Evolutionary conservation across 2,329 filamentous ascomycete species (phyloP).

Genomic region (Cladorrhinum sp.): DNA sequence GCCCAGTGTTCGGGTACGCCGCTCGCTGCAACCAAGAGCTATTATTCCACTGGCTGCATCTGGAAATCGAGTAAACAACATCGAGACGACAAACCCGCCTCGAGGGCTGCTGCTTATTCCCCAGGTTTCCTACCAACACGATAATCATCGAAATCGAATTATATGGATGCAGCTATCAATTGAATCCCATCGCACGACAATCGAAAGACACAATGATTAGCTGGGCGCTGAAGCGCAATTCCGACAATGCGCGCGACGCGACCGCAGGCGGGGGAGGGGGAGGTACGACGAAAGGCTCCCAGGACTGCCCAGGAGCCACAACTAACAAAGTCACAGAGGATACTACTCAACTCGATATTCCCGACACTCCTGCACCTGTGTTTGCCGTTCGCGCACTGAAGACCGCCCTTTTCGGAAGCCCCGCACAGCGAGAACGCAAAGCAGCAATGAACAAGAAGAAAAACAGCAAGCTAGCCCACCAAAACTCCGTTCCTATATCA

Average conservation of each 20-base stretch:
- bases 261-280: slow-evolving; percentile 13
- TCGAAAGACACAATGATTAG: slow-evolving; percentile 48
- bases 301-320: background rate
- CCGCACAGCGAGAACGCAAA: slow-evolving; percentile 37
- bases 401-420: slow-evolving; percentile 61
- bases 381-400: slow-evolving; percentile 65
- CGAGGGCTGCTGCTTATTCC: background rate
- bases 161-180: background rate
- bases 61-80: slow-evolving; percentile 22
- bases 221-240: slow-evolving; percentile 54
- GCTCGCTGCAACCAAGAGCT: slow-evolving; percentile 13
- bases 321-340: slow-evolving; percentile 34
- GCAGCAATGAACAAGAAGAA: slow-evolving; percentile 18
- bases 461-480: slow-evolving; percentile 27
- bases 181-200: background rate
- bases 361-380: slow-evolving; percentile 64
- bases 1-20: background rate
- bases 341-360: slow-evolving; percentile 49
- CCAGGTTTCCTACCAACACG: background rate
- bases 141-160: background rate
- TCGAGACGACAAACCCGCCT: background rate
- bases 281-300: background rate
- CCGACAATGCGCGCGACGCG: slow-evolving; percentile 40
- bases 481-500: slow-evolving; percentile 35
- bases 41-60: slow-evolving; percentile 16